Evolutionary conservation across 306 rosid genomes (phyloP).

Genomic region (Quercus agrifolia): DNA sequence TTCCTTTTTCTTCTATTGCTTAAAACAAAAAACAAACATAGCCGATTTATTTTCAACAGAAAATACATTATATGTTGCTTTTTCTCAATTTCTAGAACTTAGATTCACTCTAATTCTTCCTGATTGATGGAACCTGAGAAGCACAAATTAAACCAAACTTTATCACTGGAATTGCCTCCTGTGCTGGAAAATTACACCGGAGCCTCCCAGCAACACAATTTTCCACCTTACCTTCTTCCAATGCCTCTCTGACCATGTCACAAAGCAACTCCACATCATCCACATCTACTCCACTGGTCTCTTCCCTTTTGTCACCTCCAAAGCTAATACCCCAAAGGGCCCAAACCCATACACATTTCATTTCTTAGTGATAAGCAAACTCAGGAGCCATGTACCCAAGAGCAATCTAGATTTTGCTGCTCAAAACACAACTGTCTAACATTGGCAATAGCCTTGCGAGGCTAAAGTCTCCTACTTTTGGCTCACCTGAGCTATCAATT

Average conservation of each 20-base stretch:
- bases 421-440: constrained; percentile 77
- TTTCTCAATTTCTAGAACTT: constrained; percentile 26
- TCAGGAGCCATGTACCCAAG: constrained; percentile 98
- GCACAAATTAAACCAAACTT: constrained; percentile 87
- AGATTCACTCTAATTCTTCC: constrained; percentile 66
- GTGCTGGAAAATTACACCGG: constrained; percentile 57
- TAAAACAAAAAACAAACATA: constrained; percentile 27
- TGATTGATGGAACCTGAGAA: constrained; percentile 90
- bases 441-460: constrained; percentile 80
- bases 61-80: constrained; percentile 20
- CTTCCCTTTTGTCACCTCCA: constrained; percentile 79
- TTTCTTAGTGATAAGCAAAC: constrained; percentile 88
- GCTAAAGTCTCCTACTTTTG: constrained; percentile 81
- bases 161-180: constrained; percentile 86
- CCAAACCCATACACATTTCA: constrained; percentile 84
- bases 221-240: constrained; percentile 79
- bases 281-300: constrained; percentile 86
- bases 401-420: constrained; percentile 92
- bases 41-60: constrained; percentile 79
- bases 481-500: constrained; percentile 57
- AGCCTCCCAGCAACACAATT: constrained; percentile 68
- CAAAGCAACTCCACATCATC: constrained; percentile 92
- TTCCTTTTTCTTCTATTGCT: constrained; percentile 10
- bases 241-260: constrained; percentile 26
- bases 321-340: constrained; percentile 34